A percentile compares a stretch with the other conserved stretches of the same genome.
Evolutionary conservation across 805 yeast species (phyloP).

Genomic region (Ogataea allantospora): DNA sequence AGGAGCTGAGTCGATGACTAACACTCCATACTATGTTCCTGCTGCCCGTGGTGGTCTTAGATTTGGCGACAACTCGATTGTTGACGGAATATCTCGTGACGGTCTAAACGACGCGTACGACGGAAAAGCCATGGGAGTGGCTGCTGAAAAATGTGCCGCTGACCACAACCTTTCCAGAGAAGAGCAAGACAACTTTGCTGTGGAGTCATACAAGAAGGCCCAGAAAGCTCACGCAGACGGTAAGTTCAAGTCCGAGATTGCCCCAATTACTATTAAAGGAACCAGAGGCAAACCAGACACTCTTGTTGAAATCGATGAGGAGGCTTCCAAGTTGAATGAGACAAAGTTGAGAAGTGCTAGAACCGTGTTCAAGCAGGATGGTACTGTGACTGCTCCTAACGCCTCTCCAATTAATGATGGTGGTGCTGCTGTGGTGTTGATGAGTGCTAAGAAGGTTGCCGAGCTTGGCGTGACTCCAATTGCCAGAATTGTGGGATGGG

Average conservation of each 20-base stretch:
- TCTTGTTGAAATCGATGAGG: conserved; percentile 77
- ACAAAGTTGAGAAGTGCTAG: conserved; percentile 77
- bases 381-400: conserved; percentile 96
- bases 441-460: conserved; percentile 77
- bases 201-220: conserved; percentile 82
- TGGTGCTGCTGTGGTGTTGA: conserved; percentile 91
- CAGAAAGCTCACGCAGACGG: conserved; percentile 76
- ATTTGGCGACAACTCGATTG: conserved; percentile 75
- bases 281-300: conserved; percentile 86
- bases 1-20: conserved; percentile 97
- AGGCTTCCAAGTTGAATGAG: conserved; percentile 73
- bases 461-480: conserved; percentile 87
- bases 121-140: conserved; percentile 89
- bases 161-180: conserved; percentile 79
- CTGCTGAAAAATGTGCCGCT: conserved; percentile 93
- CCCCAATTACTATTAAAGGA: conserved; percentile 88
- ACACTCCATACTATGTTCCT: conserved; percentile 90
- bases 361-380: conserved; percentile 93
- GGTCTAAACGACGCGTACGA: conserved; percentile 93
- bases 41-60: conserved; percentile 84
- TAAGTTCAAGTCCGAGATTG: conserved; percentile 78
- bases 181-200: conserved; percentile 86
- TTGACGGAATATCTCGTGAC: conserved; percentile 90
- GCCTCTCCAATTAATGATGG: conserved; percentile 97
- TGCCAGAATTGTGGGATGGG: conserved; percentile 91